Percentiles rank a stretch among this genome's conserved stretches.
Evolutionary conservation across 2,329 filamentous ascomycete species (phyloP).

Genomic region (Drechslerella coelobrocha): DNA sequence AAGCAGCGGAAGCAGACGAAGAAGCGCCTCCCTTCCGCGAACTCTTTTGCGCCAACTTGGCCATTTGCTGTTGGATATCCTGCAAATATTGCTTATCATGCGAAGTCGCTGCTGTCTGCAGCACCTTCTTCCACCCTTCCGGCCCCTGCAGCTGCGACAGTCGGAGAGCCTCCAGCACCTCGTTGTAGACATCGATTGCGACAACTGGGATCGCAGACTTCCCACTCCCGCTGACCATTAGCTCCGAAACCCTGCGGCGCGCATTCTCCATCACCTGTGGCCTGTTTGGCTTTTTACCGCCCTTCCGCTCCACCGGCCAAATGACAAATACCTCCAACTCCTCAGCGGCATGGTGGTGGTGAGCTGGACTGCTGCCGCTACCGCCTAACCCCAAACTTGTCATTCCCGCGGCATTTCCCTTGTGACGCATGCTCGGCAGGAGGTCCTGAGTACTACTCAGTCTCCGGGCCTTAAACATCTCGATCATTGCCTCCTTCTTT

Average conservation of each 20-base stretch:
- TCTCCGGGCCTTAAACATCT: slow-evolving; percentile 55
- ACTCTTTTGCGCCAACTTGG: slow-evolving; percentile 68
- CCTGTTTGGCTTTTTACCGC: slow-evolving; percentile 85
- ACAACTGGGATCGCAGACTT: slow-evolving; percentile 73
- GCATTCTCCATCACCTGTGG: slow-evolving; percentile 75
- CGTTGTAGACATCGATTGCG: slow-evolving; percentile 86
- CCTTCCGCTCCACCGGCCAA: slow-evolving; percentile 79
- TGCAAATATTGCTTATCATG: slow-evolving; percentile 74
- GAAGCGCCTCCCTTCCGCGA: slow-evolving; percentile 58
- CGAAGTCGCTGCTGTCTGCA: slow-evolving; percentile 71
- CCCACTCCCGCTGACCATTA: slow-evolving; percentile 68
- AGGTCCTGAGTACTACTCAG: slow-evolving; percentile 48
- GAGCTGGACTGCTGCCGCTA: slow-evolving; percentile 49
- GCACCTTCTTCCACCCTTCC: slow-evolving; percentile 82
- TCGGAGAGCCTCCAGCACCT: slow-evolving; percentile 77
- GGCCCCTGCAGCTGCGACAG: slow-evolving; percentile 77
- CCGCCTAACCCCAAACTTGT: slow-evolving; percentile 19
- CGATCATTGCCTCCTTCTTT: slow-evolving; percentile 64
- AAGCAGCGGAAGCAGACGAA: too few species aligned
- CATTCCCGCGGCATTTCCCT: slow-evolving; percentile 58
- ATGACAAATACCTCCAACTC: slow-evolving; percentile 77
- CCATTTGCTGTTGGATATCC: slow-evolving; percentile 79
- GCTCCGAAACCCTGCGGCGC: slow-evolving; percentile 59
- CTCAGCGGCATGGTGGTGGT: slow-evolving; percentile 55
- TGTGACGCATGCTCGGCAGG: slow-evolving; percentile 57